These are phyloP conservation scores for Alternaria novae-zelandiae DNA, from an alignment of 2,329 filamentous ascomycete species.

Conservation along the genomic window DNA sequence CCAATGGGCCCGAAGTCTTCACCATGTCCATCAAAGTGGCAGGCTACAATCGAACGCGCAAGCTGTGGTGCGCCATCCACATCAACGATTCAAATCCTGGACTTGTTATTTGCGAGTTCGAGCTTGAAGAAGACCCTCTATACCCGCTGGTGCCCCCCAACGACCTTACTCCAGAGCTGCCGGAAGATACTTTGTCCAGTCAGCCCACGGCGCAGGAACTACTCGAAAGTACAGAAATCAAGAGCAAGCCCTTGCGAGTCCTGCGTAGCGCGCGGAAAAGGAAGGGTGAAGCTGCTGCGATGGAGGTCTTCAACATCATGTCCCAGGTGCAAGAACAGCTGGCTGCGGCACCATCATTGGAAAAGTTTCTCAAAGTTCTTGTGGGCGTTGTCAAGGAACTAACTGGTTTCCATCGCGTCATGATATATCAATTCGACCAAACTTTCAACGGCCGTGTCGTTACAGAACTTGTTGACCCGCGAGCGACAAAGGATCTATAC, in stretches of 20 bases:
- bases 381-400: conserved; percentile 88
- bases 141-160: conserved; percentile 69
- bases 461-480: conserved; percentile 82
- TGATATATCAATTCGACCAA: conserved; percentile 91
- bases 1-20: conserved; percentile 86
- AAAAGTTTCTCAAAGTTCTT: conserved; percentile 77
- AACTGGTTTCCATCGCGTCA: conserved; percentile 88
- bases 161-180: conserved; percentile 65
- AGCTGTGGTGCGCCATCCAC: conserved; percentile 89
- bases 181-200: conserved; percentile 76
- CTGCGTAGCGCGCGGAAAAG: conserved; percentile 76
- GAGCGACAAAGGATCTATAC: conserved; percentile 80
- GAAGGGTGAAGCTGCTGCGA: conserved; percentile 78
- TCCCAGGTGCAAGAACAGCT: conserved; percentile 90
- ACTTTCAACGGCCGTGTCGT: conserved; percentile 85
- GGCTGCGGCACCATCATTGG: conserved; percentile 71
- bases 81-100: conserved; percentile 68
- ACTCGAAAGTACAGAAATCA: conserved; percentile 74
- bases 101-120: conserved; percentile 85
- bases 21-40: conserved; percentile 73
- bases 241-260: conserved; percentile 78
- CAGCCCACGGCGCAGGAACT: conserved; percentile 77
- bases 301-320: conserved; percentile 92
- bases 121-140: conserved; percentile 76
- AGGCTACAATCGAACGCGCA: conserved; percentile 60